Evolutionary conservation across 2,329 filamentous ascomycete genomes (phyloP), one percentile per base, ranked within the genome.

Genomic region (Hypoxylon sp.): DNA sequence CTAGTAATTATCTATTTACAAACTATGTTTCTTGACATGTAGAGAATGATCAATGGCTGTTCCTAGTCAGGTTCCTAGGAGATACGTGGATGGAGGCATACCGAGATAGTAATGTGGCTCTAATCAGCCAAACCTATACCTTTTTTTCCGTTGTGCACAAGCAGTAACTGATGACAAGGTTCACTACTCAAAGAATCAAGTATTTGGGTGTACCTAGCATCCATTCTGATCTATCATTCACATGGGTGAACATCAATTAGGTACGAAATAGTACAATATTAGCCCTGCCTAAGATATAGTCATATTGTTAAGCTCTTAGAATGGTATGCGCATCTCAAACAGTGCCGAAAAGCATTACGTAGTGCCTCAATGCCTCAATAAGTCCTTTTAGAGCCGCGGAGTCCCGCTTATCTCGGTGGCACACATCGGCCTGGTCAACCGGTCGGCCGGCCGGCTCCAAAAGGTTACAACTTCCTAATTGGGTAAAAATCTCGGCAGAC

Each of bases 391-490:
- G 6, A 22, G n/a, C 35, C 10, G 6, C 19, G 5, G 51, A 54
- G 13, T 17, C 52, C 39, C 39, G 33, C 44, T 33, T 59, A 48
- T 37, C 14, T 48, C 55, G 53, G 53, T 3, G 3, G n/a, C 5
- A 29, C 47, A 50, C 31, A 37, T 24, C 54, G 44, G 46, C 57
- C 31, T 31, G 11, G 22, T 29, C 44, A 17, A 31, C 26, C 11
- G 4, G 1, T 31, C 1, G 19, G 19, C 19, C 19, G 29, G 55
- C 26, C 11, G 4, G 1, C 44, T 2, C 17, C 8, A 8, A n/a
- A n/a, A 39, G 37, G 39, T 39, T 54, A 19, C 13, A 5, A 22
- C 19, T 64, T 58, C 61, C 61, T 39, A 47, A 64, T 53, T 29
- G 5, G 48, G 61, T 37, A 64, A 58, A 46, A 17, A 5, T 13